Evolutionary conservation across 2,329 filamentous ascomycete genomes (phyloP), one percentile per base, ranked within the genome.

Genomic region (Aspergillus spinulosporus): DNA sequence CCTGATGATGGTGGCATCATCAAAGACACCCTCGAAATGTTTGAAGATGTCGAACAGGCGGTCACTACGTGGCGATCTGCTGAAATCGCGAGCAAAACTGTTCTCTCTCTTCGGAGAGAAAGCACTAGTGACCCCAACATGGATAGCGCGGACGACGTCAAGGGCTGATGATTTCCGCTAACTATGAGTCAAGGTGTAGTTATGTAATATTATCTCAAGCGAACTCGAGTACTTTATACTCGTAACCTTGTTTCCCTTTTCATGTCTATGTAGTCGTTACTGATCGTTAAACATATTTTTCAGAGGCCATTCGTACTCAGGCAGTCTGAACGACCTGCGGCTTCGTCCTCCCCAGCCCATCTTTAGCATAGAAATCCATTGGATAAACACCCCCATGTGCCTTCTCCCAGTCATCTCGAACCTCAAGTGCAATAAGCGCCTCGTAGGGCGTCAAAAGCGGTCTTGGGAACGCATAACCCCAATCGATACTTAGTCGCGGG

Each of bases 351-450:
- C 93, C 94, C 53, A 99, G 70, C 0, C 94, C 94, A 45, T 97
- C 90, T 71, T 88, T 93, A 0, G 88, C 92, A 75, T 99, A 99
- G 70, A 96, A 99, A 73, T 99, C 92, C 94, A 99, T 99, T 0
- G 92, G 93, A 76, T 99, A 99, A 11, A 91, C 82, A 1, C 85
- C 88, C 43, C 74, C 71, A 47, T 81, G 82, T 11, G 70, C 74
- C 55, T 78, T 81, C 12, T 80, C 86, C 90, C 86, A 96, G 47
- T 89, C 89, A 63, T 94, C 83, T 62, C 83, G 84, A 59, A 86
- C 86, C 2, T 89, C 92, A 47, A 99, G 76, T n/a, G 91, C 90
- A 34, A 99, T 87, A 57, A 97, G 82, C 5, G 94, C 94, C 77
- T 99, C 94, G 66, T 99, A 97, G 1, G 94, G 93, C 51, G 93